Base-by-base conservation (phyloP, 1,284 basidiomycete genomes). In the Ustilago sp. region DNA sequence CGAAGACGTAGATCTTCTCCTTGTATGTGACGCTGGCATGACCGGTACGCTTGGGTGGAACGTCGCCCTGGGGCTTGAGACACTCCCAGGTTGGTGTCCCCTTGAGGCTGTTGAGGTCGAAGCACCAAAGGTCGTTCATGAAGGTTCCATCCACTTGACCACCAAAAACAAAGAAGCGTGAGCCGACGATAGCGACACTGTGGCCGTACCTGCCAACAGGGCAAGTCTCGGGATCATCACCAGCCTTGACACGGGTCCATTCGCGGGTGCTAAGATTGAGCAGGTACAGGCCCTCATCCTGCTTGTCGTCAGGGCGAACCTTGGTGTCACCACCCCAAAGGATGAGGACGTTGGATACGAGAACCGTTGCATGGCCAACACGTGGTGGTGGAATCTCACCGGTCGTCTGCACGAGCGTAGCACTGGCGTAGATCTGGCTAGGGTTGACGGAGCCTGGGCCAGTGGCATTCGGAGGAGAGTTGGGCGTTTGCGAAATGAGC, bases 311-410 rank as follows among this genome's bases (percentile, higher is more conserved):
- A 12, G 90, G 90, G 71, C 89, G 90, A 23, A 90, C 89, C 85
- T 90, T 85, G 3, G 96, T 99, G 86, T 99, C 97, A 38, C 97
- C 97, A 67, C 97, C 97, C 95, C 97, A 99, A 6, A 98, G 92
- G 72, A 99, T 94, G 80, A 99, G 89, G 54, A 98, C 95, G 82
- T 94, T 95, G 87, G 94, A 94, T 67, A 98, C 94, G 54, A 98
- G 91, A 15, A 95, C 95, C 85, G 93, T 93, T 2, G 95, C 94
- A 88, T 99, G 97, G 0, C 97, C 97, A 17, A 99, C 95, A 77
- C 97, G 89, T 0, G 94, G 92, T 15, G 92, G 91, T 0, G 97
- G 97, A 19, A 94, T 89, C 80, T 97, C 94, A 6, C 97, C 97
- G 4, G 90, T 91, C 0, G 95, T 98, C 74, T 88, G 87, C 8